phyloP scores from a whole-genome alignment of 306 rosid species.

The Hylodesmum podocarpum region DNA sequence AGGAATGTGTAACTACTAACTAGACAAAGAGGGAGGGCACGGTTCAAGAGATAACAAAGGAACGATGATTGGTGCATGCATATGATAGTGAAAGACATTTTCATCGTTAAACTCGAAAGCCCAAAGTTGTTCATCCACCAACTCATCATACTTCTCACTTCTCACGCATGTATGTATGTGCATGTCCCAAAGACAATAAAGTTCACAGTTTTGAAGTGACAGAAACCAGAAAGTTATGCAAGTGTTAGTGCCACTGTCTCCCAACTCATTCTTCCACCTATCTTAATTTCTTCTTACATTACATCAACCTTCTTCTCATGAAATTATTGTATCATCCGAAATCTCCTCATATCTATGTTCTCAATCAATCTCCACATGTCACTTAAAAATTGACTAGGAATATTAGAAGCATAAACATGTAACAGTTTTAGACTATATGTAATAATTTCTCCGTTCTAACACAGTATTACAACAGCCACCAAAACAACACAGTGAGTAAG shows the following conservation, averaged over 20 bases:
- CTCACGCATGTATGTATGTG: constrained; percentile 36
- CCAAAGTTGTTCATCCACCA: constrained; percentile 54
- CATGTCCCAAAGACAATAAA: constrained; percentile 36
- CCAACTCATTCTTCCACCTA: constrained; percentile 30
- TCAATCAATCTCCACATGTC: neutral
- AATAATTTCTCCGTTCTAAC: neutral
- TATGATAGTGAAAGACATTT: constrained; percentile 68
- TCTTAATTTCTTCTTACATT: constrained; percentile 5
- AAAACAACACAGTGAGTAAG: neutral
- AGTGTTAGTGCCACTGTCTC: constrained; percentile 49
- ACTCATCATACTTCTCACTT: constrained; percentile 31
- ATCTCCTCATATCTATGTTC: neutral
- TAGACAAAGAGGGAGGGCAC: neutral
- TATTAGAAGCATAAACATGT: neutral
- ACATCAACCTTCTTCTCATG: neutral
- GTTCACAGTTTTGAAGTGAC: constrained; percentile 55
- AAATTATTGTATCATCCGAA: neutral
- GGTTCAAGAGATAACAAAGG: constrained; percentile 21
- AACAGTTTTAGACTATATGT: neutral
- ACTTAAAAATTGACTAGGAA: neutral
- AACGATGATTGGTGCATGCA: constrained; percentile 44
- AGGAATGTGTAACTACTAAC: neutral
- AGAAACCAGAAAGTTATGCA: constrained; percentile 48
- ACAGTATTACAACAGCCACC: neutral
- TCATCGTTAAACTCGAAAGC: constrained; percentile 77